A percentile compares a stretch with the other conserved stretches of the same genome.
Conservation (phyloP, 345 rosid genomes). For the Raphanus raphanistrum region DNA sequence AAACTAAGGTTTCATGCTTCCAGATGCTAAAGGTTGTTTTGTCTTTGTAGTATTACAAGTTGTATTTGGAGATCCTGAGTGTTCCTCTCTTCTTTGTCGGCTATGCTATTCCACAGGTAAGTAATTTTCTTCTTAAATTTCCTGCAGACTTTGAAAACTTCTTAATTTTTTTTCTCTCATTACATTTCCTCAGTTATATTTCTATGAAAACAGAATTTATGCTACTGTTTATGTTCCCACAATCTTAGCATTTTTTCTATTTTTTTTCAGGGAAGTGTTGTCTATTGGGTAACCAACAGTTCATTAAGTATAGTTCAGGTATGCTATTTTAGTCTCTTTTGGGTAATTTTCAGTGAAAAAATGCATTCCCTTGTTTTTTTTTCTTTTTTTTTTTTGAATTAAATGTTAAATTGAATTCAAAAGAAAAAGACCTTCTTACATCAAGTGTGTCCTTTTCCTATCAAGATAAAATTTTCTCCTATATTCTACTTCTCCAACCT, state of each 20-base stretch:
- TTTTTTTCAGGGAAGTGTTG: constrained; percentile 73
- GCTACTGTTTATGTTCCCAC: constrained; percentile 1
- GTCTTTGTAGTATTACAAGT: constrained; percentile 64
- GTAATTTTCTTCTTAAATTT: background rate
- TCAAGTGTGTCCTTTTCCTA: too few relatives aligned
- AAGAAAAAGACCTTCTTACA: too few relatives aligned
- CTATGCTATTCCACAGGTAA: constrained; percentile 77
- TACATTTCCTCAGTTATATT: background rate
- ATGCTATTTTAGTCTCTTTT: constrained; percentile 16
- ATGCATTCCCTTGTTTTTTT: background rate
- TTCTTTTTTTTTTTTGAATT: too few relatives aligned
- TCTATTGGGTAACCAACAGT: constrained; percentile 88
- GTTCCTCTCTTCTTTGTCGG: constrained; percentile 60
- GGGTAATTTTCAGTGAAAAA: constrained; percentile 9
- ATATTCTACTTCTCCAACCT: too few relatives aligned
- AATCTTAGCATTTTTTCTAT: background rate
- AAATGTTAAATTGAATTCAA: too few relatives aligned
- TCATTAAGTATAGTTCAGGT: constrained; percentile 77
- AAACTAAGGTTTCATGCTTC: background rate
- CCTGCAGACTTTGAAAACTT: background rate
- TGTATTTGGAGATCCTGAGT: constrained; percentile 57
- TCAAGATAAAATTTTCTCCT: too few relatives aligned
- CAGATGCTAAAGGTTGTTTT: constrained; percentile 15
- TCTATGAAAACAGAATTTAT: background rate
- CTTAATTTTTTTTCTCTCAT: background rate